phyloP scores from a whole-genome alignment of 1,284 basidiomycete species.

The Hemileia vastatrix region DNA sequence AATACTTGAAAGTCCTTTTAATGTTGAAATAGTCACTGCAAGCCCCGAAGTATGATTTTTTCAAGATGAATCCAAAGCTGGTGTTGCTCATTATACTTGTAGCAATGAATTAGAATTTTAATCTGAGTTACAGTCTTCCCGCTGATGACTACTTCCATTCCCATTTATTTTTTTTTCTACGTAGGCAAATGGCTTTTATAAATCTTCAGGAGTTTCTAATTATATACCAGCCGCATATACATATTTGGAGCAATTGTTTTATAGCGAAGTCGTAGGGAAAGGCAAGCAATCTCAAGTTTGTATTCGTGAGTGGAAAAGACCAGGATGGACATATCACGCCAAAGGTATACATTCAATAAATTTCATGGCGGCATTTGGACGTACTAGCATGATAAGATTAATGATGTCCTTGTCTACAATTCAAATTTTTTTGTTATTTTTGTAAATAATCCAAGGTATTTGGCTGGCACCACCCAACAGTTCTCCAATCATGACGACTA shows the following conservation, averaged over 20 bases:
- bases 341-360: constrained; percentile 60
- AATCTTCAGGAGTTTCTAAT: constrained; percentile 75
- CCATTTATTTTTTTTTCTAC: background rate
- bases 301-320: constrained; percentile 73
- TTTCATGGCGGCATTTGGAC: constrained; percentile 65
- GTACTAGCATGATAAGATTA: constrained; percentile 47
- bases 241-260: constrained; percentile 61
- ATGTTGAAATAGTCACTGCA: constrained; percentile 70
- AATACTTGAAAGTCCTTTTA: constrained; percentile 54
- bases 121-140: no score
- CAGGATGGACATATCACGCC: constrained; percentile 97
- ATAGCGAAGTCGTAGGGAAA: constrained; percentile 49
- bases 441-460: constrained; percentile 30
- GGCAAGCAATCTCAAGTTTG: constrained; percentile 52
- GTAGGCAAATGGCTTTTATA: constrained; percentile 90
- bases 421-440: constrained; percentile 40
- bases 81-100: no score
- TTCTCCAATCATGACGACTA: constrained; percentile 57
- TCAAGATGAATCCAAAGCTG: no score
- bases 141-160: no score
- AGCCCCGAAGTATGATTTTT: constrained; percentile 62
- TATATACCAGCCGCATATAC: constrained; percentile 95
- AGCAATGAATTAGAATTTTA: no score
- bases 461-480: constrained; percentile 22
- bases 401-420: constrained; percentile 12